Evolutionary conservation across 2,329 filamentous ascomycete genomes (phyloP).

Genomic region (Trichophyton benhamiae): DNA sequence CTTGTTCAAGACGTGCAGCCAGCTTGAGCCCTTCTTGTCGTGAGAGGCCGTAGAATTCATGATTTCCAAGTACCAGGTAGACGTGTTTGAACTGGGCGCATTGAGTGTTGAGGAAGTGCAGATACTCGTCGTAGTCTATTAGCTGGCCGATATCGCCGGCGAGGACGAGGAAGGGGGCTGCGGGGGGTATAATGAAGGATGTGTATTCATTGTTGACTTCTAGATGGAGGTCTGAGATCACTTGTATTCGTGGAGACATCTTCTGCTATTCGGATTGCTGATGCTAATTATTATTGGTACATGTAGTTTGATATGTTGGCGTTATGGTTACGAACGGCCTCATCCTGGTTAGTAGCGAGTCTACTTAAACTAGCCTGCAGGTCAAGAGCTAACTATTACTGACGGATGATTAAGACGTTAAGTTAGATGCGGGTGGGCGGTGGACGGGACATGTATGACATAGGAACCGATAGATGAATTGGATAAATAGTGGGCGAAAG

Average conservation of each 20-base stretch:
- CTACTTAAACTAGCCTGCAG: background rate
- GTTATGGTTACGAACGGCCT: background rate
- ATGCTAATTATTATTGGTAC: background rate
- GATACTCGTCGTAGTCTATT: constrained; percentile 14
- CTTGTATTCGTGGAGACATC: constrained; percentile 9
- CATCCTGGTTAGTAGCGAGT: background rate
- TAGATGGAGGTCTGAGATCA: constrained; percentile 21
- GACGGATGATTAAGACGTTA: background rate
- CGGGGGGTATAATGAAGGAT: constrained; percentile 15
- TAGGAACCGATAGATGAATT: background rate
- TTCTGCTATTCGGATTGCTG: background rate
- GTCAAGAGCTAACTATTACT: background rate
- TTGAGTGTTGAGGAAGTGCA: constrained; percentile 18
- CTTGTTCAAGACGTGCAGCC: constrained; percentile 13
- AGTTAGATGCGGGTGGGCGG: background rate
- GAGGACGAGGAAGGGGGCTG: constrained; percentile 17
- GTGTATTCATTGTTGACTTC: constrained; percentile 18
- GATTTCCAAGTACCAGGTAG: constrained; percentile 23
- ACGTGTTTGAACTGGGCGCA: constrained; percentile 16
- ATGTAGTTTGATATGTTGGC: background rate
- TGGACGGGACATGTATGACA: background rate
- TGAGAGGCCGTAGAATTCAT: constrained; percentile 19
- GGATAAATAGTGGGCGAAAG: background rate
- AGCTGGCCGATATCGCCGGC: constrained; percentile 26
- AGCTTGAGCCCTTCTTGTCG: constrained; percentile 15